Evolutionary conservation across 768 basidiomycete species (phyloP).

Genomic region (Auricularia sp.): DNA sequence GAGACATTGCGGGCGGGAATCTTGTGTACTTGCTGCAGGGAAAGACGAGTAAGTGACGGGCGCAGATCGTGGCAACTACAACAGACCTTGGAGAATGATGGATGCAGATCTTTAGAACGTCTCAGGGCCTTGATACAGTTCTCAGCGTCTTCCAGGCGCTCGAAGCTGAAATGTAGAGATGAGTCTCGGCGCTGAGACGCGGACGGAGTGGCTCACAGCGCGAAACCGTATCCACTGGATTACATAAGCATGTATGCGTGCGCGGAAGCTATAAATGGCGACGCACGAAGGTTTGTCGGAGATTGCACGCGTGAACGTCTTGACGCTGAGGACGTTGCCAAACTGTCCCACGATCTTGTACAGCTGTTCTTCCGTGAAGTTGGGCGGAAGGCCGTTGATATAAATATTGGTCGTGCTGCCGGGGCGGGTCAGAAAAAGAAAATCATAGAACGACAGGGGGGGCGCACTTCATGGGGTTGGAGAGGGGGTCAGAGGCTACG

Average conservation of each 20-base stretch:
- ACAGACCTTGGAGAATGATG: slow-evolving; percentile 74
- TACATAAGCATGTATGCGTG: background rate
- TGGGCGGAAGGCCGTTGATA: slow-evolving; percentile 78
- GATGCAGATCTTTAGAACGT: slow-evolving; percentile 68
- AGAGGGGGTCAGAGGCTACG: background rate
- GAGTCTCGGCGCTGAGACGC: background rate
- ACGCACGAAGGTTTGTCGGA: slow-evolving; percentile 51
- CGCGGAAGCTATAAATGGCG: background rate
- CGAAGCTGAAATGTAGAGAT: slow-evolving; percentile 39
- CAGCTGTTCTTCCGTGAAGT: slow-evolving; percentile 72
- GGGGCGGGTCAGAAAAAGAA: background rate
- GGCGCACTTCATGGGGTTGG: background rate
- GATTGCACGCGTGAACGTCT: slow-evolving; percentile 77
- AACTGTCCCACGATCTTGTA: slow-evolving; percentile 62
- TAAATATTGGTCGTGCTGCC: slow-evolving; percentile 64
- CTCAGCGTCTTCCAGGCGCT: slow-evolving; percentile 54
- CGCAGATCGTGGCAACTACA: slow-evolving; percentile 6
- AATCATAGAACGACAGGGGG: background rate
- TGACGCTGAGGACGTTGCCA: slow-evolving; percentile 63
- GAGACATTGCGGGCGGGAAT: slow-evolving; percentile 62
- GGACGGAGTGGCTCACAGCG: slow-evolving; percentile 42
- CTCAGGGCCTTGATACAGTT: slow-evolving; percentile 63
- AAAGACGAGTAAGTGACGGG: slow-evolving; percentile 3
- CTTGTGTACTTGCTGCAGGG: slow-evolving; percentile 57
- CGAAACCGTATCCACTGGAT: slow-evolving; percentile 65